phyloP scores from a whole-genome alignment of 345 rosid genomes.

The Erysimum cheiranthoides region DNA sequence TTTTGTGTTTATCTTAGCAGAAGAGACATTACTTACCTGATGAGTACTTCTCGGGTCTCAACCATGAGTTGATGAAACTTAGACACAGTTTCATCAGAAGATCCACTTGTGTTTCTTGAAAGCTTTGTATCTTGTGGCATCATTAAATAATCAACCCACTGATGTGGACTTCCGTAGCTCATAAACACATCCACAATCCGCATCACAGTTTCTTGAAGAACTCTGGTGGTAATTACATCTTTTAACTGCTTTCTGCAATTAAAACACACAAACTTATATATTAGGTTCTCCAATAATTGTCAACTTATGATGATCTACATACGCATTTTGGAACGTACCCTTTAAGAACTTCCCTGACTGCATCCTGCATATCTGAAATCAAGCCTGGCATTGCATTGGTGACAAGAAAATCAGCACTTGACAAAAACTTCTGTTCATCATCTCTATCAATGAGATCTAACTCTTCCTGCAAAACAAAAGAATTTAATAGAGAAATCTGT shows the following conservation, averaged over 20 bases:
- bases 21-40: conserved; percentile 50
- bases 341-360: conserved; percentile 66
- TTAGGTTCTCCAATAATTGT: neutral
- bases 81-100: conserved; percentile 37
- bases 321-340: conserved; percentile 49
- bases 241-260: conserved; percentile 76
- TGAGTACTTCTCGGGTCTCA: conserved; percentile 72
- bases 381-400: conserved; percentile 59
- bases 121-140: conserved; percentile 55
- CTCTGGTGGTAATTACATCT: conserved; percentile 55
- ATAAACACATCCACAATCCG: conserved; percentile 72
- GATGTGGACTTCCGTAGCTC: conserved; percentile 69
- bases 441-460: conserved; percentile 66
- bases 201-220: conserved; percentile 62
- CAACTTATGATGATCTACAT: neutral
- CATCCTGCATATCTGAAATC: conserved; percentile 63
- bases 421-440: conserved; percentile 74
- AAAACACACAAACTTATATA: neutral
- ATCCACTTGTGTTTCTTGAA: conserved; percentile 17
- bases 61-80: conserved; percentile 80
- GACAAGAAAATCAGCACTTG: conserved; percentile 79
- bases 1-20: neutral
- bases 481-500: neutral
- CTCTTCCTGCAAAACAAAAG: conserved; percentile 58
- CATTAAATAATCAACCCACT: conserved; percentile 78